Base-by-base conservation (phyloP, 2,329 filamentous ascomycete species). In the Phialocephala subalpina region DNA sequence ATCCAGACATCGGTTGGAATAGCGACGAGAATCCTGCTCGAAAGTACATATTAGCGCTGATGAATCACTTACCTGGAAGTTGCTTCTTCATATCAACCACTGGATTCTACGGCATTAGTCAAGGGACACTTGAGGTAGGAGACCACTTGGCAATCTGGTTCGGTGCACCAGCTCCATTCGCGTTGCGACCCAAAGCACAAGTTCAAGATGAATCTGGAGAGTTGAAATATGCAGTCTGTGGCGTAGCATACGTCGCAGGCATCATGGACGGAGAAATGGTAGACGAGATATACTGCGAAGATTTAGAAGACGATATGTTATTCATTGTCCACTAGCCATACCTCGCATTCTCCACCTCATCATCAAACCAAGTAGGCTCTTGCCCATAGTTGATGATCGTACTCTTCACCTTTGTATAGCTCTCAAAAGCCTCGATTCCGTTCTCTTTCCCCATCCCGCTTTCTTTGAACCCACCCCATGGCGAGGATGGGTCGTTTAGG, bases 391-490 rank as follows among this genome's bases (percentile, higher is more conserved):
- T 93, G 67, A 93, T 84, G 35, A 91, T 86, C 0, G 86, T 90
- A 73, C 89, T 91, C 79, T 90, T 91, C 14, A 83, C 83, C 36
- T 74, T 85, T 0, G 86, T 87, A 70, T 88, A 89, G 0, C 83
- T 82, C 58, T 85, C 80, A 71, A 86, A 89, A 0, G 88, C 86
- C 72, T 90, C 90, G 0, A 88, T 71, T 0, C 90, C 90, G 72
- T 93, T 92, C 80, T 93, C 91, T 67, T 89, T 92, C 9, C 84
- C 84, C 72, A 85, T 83, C 1, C 84, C 84, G 70, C 78, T 82
- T 75, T 84, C 82, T 76, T 86, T 86, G 29, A 85, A 82, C n/a
- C 84, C 84, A 45, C 84, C 84, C 70, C 85, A 86, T 0, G 84
- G 84, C 55, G 85, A 78, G 53, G 81, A 82, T 62, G 81, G 78